Evolutionary conservation across 108 stramenopile species (phyloP).

Genomic region (Nannochloropsis salina): DNA sequence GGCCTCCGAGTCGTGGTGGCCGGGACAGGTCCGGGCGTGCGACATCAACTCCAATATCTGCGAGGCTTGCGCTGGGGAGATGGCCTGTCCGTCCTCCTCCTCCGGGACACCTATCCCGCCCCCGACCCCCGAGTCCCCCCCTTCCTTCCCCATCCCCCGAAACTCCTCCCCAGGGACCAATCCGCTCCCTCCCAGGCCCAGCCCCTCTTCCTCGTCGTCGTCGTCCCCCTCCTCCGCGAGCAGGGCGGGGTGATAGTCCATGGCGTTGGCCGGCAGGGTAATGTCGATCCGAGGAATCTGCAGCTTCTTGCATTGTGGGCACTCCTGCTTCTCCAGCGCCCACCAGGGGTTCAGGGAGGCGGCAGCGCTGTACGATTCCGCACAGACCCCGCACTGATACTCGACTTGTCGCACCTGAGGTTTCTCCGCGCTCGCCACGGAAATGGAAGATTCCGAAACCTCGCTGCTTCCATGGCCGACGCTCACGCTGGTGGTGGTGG

Average conservation of each 20-base stretch:
- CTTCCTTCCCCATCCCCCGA: background rate
- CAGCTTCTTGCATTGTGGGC: constrained; percentile 28
- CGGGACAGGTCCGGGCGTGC: constrained; percentile 43
- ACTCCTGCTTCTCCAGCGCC: constrained; percentile 28
- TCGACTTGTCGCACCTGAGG: background rate
- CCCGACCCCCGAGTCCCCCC: background rate
- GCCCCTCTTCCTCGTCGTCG: constrained; percentile 35
- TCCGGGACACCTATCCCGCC: background rate
- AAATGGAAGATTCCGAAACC: background rate
- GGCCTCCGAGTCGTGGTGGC: constrained; percentile 61
- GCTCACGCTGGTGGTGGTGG: background rate
- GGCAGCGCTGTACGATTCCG: background rate
- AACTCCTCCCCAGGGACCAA: background rate
- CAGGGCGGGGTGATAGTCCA: constrained; percentile 81
- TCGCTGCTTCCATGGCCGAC: background rate
- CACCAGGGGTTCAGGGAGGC: constrained; percentile 31
- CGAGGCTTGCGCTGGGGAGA: constrained; percentile 61
- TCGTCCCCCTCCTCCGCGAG: constrained; percentile 61
- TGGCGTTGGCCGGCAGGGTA: constrained; percentile 65
- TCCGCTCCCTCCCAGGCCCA: background rate
- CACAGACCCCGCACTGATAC: constrained; percentile 32
- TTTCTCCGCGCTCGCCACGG: background rate
- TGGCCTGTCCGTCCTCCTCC: constrained; percentile 39
- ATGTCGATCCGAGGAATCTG: constrained; percentile 77
- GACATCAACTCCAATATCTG: constrained; percentile 67